Conservation (phyloP, 2,329 filamentous ascomycete genomes). For the Phoma sp. region DNA sequence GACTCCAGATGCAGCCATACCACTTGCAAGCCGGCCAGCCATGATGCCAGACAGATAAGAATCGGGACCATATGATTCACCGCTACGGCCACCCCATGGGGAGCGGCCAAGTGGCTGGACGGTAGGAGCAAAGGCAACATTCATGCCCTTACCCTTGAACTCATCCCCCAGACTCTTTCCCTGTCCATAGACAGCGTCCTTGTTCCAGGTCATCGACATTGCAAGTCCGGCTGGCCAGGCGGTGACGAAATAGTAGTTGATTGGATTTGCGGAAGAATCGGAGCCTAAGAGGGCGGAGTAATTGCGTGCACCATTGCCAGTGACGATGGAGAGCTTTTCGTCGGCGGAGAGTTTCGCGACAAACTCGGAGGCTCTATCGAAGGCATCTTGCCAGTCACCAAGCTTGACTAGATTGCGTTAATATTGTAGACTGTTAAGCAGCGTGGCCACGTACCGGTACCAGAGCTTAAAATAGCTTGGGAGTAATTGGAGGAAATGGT, state of each 20-base stretch:
- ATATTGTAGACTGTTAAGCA: background rate
- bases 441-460: conserved; percentile 1
- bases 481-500: conserved; percentile 13
- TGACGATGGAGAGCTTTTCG: conserved; percentile 48
- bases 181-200: conserved; percentile 18
- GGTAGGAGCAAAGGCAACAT: conserved; percentile 33
- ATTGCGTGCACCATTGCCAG: conserved; percentile 22
- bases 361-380: conserved; percentile 43
- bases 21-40: conserved; percentile 11
- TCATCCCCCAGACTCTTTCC: conserved; percentile 22
- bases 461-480: conserved; percentile 12
- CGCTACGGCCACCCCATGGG: conserved; percentile 28
- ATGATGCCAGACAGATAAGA: conserved; percentile 24
- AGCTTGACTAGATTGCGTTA: conserved; percentile 10
- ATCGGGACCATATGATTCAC: conserved; percentile 31
- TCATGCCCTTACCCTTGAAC: conserved; percentile 32
- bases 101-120: conserved; percentile 32
- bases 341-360: conserved; percentile 45
- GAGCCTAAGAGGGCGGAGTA: conserved; percentile 12
- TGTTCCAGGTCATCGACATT: conserved; percentile 36
- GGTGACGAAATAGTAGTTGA: conserved; percentile 29
- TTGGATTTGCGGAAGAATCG: conserved; percentile 16
- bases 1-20: conserved; percentile 18
- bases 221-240: conserved; percentile 32
- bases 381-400: conserved; percentile 26